Conservation (phyloP, 2,329 filamentous ascomycete genomes). For the Tympanopsis confertula region DNA sequence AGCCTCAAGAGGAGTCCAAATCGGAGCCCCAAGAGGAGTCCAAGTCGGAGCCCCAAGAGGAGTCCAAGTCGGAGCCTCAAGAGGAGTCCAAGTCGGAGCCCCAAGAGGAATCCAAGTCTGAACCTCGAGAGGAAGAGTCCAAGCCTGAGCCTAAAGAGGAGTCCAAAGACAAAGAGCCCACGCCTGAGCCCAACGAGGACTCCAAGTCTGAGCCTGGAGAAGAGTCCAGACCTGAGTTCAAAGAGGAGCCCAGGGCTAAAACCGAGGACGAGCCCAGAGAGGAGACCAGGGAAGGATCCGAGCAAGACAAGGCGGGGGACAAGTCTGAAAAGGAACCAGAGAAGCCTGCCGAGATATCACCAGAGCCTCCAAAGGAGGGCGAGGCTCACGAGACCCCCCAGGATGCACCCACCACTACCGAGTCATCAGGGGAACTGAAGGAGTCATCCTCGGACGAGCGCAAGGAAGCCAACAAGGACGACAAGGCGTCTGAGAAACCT, state of each 20-base stretch:
- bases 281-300: not conserved
- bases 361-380: no score
- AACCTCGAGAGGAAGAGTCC: no score
- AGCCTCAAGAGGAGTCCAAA: no score
- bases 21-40: no score
- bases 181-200: not conserved
- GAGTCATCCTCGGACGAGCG: not conserved
- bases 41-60: no score
- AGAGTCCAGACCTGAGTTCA: no score
- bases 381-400: not conserved
- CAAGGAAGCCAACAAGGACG: not conserved
- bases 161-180: not conserved
- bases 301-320: conserved; percentile 7
- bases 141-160: not conserved
- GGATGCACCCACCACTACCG: not conserved
- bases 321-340: conserved; percentile 2
- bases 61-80: no score
- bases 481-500: not conserved
- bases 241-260: not conserved
- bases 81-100: no score
- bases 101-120: no score
- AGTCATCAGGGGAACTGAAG: not conserved
- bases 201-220: no score
- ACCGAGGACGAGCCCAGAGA: no score
- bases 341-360: not conserved